Evolutionary conservation across 1,284 basidiomycete genomes (phyloP), one percentile per base, ranked within the genome.

Genomic region (Ustilago curta): DNA sequence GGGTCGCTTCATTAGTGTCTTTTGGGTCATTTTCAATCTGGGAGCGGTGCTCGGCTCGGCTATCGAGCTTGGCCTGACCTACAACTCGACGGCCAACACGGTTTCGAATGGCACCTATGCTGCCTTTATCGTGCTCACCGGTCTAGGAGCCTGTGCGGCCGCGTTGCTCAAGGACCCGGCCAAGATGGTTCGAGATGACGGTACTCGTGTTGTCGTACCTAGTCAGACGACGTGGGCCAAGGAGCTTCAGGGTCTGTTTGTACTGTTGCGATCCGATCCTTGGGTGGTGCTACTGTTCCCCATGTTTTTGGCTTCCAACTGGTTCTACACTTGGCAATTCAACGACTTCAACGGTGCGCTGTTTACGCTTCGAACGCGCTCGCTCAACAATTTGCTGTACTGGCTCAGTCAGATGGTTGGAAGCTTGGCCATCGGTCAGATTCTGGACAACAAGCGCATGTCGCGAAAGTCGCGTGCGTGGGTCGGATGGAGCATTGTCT

Each of bases 11-110:
- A 93, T 95, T 70, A 90, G 89, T 21, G 87, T 91, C 48, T 87
- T 93, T 84, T 93, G 91, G 92, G 80, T 87, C 45, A 80, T 79
- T 65, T 92, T 92, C 87, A 92, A 92, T 57, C 55, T 85, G 18
- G 87, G 91, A 27, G 90, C 88, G 58, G 90, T 91, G 14, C 88
- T 92, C 32, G 91, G 91, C 8, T 88, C 89, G 2, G 87, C 90
- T 16, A 90, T 92, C 42, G 88, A 90, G 21, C 86, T 91, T 18
- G 80, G 77, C 14, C 56, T 82, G 9, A 72, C 72, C 11, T 79
- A 78, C 65, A 67, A 82, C 62, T 68, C 64, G 12, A 50, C 65
- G 4, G 50, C 53, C 21, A 76, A 77, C 57, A 61, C 71, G 32
- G 70, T 79, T 21, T 62, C 59, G 23, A 77, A 79, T 55, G 66